phyloP scores from a whole-genome alignment of 106 monocot genomes.

The Allium sativum region DNA sequence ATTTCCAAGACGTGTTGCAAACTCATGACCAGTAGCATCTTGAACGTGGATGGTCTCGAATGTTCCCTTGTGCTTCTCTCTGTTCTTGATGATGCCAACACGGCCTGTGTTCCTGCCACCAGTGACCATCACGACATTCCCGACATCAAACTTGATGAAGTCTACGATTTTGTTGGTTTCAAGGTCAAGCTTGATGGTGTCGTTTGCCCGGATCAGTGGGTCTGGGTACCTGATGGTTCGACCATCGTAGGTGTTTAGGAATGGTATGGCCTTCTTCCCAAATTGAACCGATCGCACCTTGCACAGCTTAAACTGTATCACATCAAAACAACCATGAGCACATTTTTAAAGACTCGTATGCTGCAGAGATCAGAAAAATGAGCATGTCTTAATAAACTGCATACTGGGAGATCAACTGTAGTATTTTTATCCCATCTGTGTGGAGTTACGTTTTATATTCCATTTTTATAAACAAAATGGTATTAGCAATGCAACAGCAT shows the following conservation, averaged over 20 bases:
- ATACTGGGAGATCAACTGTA: too few species aligned
- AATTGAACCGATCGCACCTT: slow-evolving; percentile 69
- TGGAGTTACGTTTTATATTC: too few species aligned
- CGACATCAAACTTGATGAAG: slow-evolving; percentile 85
- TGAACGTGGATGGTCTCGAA: slow-evolving; percentile 81
- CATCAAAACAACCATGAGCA: background rate
- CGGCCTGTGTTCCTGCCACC: slow-evolving; percentile 79
- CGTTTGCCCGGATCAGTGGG: slow-evolving; percentile 67
- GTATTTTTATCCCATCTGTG: too few species aligned
- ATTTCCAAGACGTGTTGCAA: slow-evolving; percentile 74
- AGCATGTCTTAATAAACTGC: too few species aligned
- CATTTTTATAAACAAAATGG: too few species aligned
- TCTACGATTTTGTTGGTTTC: slow-evolving; percentile 64
- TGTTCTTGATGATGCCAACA: slow-evolving; percentile 81
- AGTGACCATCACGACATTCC: slow-evolving; percentile 83
- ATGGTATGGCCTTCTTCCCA: slow-evolving; percentile 79
- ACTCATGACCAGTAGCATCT: slow-evolving; percentile 66
- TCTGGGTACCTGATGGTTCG: slow-evolving; percentile 85
- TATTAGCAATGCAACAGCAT: too few species aligned
- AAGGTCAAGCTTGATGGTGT: slow-evolving; percentile 74
- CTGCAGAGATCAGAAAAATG: too few species aligned
- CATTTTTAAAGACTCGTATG: too few species aligned
- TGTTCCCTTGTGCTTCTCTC: slow-evolving; percentile 87
- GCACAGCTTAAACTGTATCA: slow-evolving; percentile 83
- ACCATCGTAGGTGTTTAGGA: slow-evolving; percentile 68